Conservation (phyloP, 495 filamentous ascomycete genomes). For the Baudoinia panamericana region DNA sequence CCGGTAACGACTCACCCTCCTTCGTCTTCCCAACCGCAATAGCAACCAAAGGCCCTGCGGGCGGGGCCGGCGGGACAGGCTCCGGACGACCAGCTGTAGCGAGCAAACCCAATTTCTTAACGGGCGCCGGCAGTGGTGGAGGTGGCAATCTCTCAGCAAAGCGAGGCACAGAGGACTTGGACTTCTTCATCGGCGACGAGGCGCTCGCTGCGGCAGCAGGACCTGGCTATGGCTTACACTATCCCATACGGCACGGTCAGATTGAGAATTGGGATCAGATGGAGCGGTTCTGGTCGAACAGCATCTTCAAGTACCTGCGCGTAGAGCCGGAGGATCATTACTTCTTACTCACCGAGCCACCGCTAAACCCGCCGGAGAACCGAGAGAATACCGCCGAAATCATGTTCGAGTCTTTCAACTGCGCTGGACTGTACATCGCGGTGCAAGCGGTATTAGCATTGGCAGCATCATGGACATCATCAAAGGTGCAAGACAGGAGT, state of each 20-base stretch:
- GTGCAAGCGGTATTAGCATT: slow-evolving; percentile 95
- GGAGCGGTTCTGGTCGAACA: slow-evolving; percentile 99
- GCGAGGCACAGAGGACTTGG: slow-evolving; percentile 91
- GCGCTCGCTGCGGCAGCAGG: slow-evolving; percentile 71
- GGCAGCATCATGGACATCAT: slow-evolving; percentile 94
- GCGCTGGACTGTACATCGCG: slow-evolving; percentile 95
- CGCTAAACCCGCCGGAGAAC: slow-evolving; percentile 94
- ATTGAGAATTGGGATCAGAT: slow-evolving; percentile 99
- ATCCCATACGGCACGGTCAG: slow-evolving; percentile 93
- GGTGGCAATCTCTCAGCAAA: slow-evolving; percentile 73
- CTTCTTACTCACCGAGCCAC: slow-evolving; percentile 96
- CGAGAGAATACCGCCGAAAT: slow-evolving; percentile 98
- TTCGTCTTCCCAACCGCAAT: slow-evolving; percentile 99
- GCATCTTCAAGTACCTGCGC: slow-evolving; percentile 97
- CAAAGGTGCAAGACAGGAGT: slow-evolving; percentile 93
- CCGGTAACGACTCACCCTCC: slow-evolving; percentile 96
- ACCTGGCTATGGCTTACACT: slow-evolving; percentile 89
- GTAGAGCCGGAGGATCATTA: slow-evolving; percentile 98
- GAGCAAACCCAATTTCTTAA: slow-evolving; percentile 88
- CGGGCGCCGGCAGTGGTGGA: slow-evolving; percentile 75
- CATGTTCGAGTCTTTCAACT: slow-evolving; percentile 99
- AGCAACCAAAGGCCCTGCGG: slow-evolving; percentile 73
- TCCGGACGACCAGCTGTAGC: slow-evolving; percentile 79
- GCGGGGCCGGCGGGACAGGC: slow-evolving; percentile 58
- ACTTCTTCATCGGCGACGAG: slow-evolving; percentile 98